Percentiles rank a stretch among this genome's conserved stretches.
These are phyloP conservation scores for Histomonas meleagridis DNA, from an alignment of 208 protist species.

Conservation along the genomic window DNA sequence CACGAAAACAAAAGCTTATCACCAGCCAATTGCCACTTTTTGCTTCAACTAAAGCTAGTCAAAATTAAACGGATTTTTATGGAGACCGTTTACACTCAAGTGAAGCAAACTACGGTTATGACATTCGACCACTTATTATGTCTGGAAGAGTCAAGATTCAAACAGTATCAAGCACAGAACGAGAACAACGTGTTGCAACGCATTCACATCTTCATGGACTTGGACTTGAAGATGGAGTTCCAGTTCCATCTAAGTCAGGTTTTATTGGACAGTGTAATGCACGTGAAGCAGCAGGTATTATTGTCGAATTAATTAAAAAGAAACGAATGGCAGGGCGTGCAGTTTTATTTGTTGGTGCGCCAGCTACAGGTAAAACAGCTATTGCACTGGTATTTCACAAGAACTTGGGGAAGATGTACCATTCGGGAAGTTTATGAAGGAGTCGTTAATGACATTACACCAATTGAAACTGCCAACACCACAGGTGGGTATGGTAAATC, in stretches of 20 bases:
- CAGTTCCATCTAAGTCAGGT: slow-evolving; percentile 63
- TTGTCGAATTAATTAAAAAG: slow-evolving; percentile 89
- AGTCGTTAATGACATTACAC: slow-evolving; percentile 86
- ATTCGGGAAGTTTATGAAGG: slow-evolving; percentile 91
- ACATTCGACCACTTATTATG: neutral
- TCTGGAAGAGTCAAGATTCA: slow-evolving; percentile 48
- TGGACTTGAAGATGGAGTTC: slow-evolving; percentile 76
- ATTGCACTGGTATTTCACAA: slow-evolving; percentile 85
- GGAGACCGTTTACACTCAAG: too few relatives aligned
- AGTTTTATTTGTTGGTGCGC: slow-evolving; percentile 86
- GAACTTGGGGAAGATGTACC: slow-evolving; percentile 97
- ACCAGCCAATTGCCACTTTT: too few relatives aligned
- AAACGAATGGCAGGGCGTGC: slow-evolving; percentile 99
- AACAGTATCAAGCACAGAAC: slow-evolving; percentile 82
- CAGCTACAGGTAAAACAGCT: slow-evolving; percentile 89
- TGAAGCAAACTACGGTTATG: too few relatives aligned
- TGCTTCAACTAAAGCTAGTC: too few relatives aligned
- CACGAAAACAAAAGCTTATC: too few relatives aligned
- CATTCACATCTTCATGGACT: slow-evolving; percentile 97
- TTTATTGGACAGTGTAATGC: slow-evolving; percentile 92
- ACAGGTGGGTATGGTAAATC: slow-evolving; percentile 76
- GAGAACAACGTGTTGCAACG: slow-evolving; percentile 79
- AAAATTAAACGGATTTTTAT: too few relatives aligned
- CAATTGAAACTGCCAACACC: slow-evolving; percentile 78
- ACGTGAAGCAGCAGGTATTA: slow-evolving; percentile 86